phyloP scores from a whole-genome alignment of 352 stramenopile species.

The Stramenopiles sp. region DNA sequence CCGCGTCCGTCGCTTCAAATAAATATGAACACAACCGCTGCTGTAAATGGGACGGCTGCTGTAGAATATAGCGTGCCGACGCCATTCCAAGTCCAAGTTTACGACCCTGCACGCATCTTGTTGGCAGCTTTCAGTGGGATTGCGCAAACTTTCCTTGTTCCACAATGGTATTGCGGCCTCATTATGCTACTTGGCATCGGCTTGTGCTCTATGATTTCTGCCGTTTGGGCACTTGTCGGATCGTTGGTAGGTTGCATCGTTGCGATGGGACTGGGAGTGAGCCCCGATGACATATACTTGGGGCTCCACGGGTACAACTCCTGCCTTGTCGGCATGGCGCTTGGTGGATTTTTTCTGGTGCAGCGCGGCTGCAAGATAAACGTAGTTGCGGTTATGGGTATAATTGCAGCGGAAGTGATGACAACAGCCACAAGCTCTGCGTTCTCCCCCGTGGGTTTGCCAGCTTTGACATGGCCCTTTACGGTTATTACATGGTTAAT shows the following conservation, averaged over 20 bases:
- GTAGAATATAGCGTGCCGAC: no score
- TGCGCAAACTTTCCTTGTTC: conserved; percentile 16
- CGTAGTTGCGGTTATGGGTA: neutral
- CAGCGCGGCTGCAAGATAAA: neutral
- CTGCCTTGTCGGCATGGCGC: conserved; percentile 13
- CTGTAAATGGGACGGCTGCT: neutral
- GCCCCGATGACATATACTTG: neutral
- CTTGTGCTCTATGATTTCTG: conserved; percentile 13
- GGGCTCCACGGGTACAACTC: conserved; percentile 17
- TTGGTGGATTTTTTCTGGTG: conserved; percentile 16
- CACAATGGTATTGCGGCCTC: conserved; percentile 11
- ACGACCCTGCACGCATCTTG: neutral
- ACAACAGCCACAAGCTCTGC: conserved; percentile 6
- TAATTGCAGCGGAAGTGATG: conserved; percentile 4
- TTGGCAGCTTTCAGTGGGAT: conserved; percentile 14
- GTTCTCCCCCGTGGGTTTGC: conserved; percentile 14
- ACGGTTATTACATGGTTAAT: conserved; percentile 18
- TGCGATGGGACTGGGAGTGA: conserved; percentile 4
- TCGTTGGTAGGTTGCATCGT: conserved; percentile 8
- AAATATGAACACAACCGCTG: neutral
- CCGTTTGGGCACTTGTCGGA: conserved; percentile 8
- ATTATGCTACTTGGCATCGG: conserved; percentile 16
- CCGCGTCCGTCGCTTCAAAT: neutral
- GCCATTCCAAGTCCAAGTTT: neutral
- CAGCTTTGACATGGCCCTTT: conserved; percentile 19